Base-by-base conservation (phyloP, 495 filamentous ascomycete genomes). In the Cryomyces antarcticus region DNA sequence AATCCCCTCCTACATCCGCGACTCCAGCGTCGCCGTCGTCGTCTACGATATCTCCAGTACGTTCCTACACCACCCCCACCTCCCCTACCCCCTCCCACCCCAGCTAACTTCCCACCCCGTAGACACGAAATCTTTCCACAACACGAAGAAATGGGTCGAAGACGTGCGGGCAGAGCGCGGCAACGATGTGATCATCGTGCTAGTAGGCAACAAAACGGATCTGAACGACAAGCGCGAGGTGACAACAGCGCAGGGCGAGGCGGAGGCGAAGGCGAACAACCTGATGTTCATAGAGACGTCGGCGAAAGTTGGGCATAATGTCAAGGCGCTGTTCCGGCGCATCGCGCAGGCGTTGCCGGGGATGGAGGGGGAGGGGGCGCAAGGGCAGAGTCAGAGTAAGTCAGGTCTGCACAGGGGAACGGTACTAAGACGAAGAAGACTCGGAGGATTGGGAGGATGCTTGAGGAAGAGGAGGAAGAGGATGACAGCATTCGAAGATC, bases 131-230 rank as follows among this genome's bases (percentile, higher is more conserved):
- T 87, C 82, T 45, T 97, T 97, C 70, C 78, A 89, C 56, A 94
- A 97, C 62, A 96, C 89, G 28, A 71, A 83, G 47, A 97, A 97
- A 76, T 97, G 89, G 89, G 89, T 97, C 40, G 89, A 97, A 56
- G 89, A 97, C 57, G 89, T 97, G 39, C 78, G 89, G 35, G 86
- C 86, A 31, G 89, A 97, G 67, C 75, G 89, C 46, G 89, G 89
- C 3, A 92, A 89, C 63, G 89, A 97, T 57, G 89, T 97, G 35
- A 97, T 97, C 50, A 95, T 97, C 55, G 89, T 97, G 43, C 68
- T 97, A 12, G 89, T 97, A 31, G 89, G 89, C 48, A 97, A 97
- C 69, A 97, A 97, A 74, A 96, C 89, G 17, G 89, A 97, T 70
- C 64, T 97, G 52, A 88, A 84, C 56, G 89, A 97, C 57, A 96